Conservation (phyloP, 164 flowering plant species). For the Umbellularia californica region DNA sequence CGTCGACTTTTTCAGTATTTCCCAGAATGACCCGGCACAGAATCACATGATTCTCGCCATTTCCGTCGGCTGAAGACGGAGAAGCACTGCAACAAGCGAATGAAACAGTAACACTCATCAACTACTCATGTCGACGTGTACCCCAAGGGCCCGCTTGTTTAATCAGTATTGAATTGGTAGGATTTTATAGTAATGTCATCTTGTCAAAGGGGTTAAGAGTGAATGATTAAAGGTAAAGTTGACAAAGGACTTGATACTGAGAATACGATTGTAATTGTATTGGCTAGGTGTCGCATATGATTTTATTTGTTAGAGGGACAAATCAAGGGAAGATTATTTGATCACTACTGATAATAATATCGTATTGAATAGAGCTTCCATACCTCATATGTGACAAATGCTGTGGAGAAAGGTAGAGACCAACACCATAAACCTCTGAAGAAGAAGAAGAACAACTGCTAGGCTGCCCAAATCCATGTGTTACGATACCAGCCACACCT, state of each 20-base stretch:
- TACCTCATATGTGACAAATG: slow-evolving; percentile 42
- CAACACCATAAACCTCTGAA: slow-evolving; percentile 29
- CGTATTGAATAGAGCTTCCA: too few relatives aligned
- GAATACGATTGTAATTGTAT: too few relatives aligned
- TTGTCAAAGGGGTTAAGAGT: too few relatives aligned
- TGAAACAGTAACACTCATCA: background rate
- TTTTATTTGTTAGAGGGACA: too few relatives aligned
- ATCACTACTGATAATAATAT: too few relatives aligned
- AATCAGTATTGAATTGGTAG: too few relatives aligned
- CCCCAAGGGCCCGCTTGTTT: too few relatives aligned
- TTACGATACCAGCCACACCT: slow-evolving; percentile 25
- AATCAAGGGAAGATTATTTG: too few relatives aligned
- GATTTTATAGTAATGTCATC: too few relatives aligned
- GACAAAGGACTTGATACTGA: too few relatives aligned
- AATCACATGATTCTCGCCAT: slow-evolving; percentile 46
- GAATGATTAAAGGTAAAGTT: too few relatives aligned
- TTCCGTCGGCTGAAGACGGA: slow-evolving; percentile 29
- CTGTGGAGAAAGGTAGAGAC: slow-evolving; percentile 36
- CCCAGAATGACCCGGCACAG: slow-evolving; percentile 60
- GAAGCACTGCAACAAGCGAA: slow-evolving; percentile 28
- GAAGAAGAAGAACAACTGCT: slow-evolving; percentile 9
- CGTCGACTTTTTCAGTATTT: slow-evolving; percentile 38
- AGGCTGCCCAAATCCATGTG: slow-evolving; percentile 42
- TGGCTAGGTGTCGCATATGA: too few relatives aligned
- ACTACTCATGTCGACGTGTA: background rate